phyloP scores from a whole-genome alignment of 768 basidiomycete species.

The Pleurotus sapidus region DNA sequence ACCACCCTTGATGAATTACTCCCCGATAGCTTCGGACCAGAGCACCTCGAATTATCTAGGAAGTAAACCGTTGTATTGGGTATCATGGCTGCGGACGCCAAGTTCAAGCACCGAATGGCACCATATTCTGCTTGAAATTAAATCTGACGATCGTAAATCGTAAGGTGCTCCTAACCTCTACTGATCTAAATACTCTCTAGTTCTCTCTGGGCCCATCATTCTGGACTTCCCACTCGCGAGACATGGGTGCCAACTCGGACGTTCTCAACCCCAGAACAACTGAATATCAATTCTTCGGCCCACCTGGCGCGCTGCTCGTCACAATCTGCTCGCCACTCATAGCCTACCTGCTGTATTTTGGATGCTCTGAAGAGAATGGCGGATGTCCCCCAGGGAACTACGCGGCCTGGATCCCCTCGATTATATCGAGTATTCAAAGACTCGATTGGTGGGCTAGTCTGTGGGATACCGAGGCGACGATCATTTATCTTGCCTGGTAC shows the following conservation, averaged over 20 bases:
- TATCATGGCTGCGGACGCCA: too few species aligned
- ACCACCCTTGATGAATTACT: slow-evolving; percentile 73
- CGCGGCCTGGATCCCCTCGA: slow-evolving; percentile 28
- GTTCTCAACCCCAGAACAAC: slow-evolving; percentile 65
- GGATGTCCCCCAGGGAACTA: slow-evolving; percentile 60
- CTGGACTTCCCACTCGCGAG: too few species aligned
- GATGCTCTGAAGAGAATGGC: slow-evolving; percentile 68
- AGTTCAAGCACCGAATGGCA: too few species aligned
- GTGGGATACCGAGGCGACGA: slow-evolving; percentile 77
- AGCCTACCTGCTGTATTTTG: slow-evolving; percentile 73
- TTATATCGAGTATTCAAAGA: slow-evolving; percentile 42
- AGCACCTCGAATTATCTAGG: slow-evolving; percentile 59
- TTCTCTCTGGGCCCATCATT: too few species aligned
- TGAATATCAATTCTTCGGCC: slow-evolving; percentile 78
- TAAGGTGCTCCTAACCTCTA: too few species aligned
- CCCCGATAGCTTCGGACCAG: slow-evolving; percentile 88
- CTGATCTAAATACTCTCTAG: too few species aligned
- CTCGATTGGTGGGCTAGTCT: slow-evolving; percentile 67
- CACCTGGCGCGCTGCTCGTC: slow-evolving; percentile 70
- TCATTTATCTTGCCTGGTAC: slow-evolving; percentile 89
- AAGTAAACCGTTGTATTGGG: slow-evolving; percentile 3
- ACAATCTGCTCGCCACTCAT: slow-evolving; percentile 65
- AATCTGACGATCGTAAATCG: too few species aligned
- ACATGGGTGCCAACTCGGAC: background rate
- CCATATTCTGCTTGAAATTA: too few species aligned